Conservation (phyloP, 2,329 filamentous ascomycete species). For the Colletotrichum filicis region DNA sequence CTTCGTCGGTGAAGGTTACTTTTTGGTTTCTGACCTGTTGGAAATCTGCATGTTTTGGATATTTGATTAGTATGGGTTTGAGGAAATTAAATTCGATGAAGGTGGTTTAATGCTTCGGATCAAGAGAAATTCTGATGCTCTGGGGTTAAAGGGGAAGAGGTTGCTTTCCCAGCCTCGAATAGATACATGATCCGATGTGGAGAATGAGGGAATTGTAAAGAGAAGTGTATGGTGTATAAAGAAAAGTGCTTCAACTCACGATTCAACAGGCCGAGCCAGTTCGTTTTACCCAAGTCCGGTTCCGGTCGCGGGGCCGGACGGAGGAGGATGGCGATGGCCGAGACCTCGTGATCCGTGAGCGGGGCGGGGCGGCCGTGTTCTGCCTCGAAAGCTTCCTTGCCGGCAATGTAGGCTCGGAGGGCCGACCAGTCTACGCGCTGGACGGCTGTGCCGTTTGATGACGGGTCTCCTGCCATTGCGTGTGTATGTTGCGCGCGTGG, state of each 20-base stretch:
- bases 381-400: slow-evolving; percentile 50
- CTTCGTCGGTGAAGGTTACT: slow-evolving; percentile 18
- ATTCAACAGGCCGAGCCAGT: slow-evolving; percentile 53
- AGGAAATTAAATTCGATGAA: too few relatives aligned
- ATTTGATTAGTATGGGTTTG: too few relatives aligned
- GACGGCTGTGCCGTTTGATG: background rate
- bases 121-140: too few relatives aligned
- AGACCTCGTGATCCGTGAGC: slow-evolving; percentile 50
- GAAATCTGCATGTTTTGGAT: slow-evolving; percentile 1
- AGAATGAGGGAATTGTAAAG: background rate
- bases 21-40: slow-evolving; percentile 23
- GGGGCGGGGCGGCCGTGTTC: slow-evolving; percentile 45
- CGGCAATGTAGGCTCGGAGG: slow-evolving; percentile 52
- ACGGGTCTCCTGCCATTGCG: background rate
- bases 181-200: too few relatives aligned
- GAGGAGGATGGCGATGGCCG: slow-evolving; percentile 54
- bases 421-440: slow-evolving; percentile 44
- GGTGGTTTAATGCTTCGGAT: too few relatives aligned
- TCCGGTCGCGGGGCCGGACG: slow-evolving; percentile 37
- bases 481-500: background rate
- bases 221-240: background rate
- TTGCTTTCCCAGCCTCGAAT: too few relatives aligned
- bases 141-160: background rate
- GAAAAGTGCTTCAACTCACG: slow-evolving; percentile 41
- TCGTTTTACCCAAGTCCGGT: slow-evolving; percentile 41